These are phyloP conservation scores for Mycena crocata DNA, from an alignment of 768 basidiomycete species.

Conservation along the genomic window DNA sequence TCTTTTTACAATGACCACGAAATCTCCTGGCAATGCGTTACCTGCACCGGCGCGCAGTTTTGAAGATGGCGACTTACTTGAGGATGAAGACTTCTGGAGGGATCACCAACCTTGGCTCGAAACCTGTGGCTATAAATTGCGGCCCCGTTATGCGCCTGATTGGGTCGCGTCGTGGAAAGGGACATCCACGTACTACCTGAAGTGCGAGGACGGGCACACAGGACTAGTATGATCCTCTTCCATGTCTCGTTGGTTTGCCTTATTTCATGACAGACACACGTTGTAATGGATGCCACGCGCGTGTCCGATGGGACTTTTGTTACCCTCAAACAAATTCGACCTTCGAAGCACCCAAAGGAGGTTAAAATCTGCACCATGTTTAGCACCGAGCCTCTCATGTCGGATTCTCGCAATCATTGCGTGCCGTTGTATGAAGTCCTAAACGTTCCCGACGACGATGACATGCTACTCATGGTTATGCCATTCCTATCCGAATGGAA, in stretches of 20 bases:
- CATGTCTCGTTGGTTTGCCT: neutral
- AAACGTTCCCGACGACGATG: constrained; percentile 29
- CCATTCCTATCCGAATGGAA: constrained; percentile 37
- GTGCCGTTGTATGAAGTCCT: constrained; percentile 41
- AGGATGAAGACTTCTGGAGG: constrained; percentile 38
- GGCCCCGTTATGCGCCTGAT: constrained; percentile 43
- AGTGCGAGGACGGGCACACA: neutral
- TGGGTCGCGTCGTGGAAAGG: constrained; percentile 46
- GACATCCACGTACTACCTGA: neutral
- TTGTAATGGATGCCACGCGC: neutral
- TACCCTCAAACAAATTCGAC: neutral
- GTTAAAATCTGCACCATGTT: constrained; percentile 17
- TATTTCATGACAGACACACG: neutral
- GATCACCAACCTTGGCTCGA: constrained; percentile 40
- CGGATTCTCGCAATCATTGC: constrained; percentile 46
- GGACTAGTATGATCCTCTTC: too few relatives aligned
- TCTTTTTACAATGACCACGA: too few relatives aligned
- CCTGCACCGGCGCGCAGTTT: too few relatives aligned
- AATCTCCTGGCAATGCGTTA: too few relatives aligned
- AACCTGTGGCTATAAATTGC: constrained; percentile 40
- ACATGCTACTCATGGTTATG: constrained; percentile 44
- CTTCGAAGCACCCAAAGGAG: neutral
- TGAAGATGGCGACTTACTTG: too few relatives aligned
- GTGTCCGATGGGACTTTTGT: neutral
- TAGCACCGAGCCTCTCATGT: constrained; percentile 30